Evolutionary conservation across 345 rosid genomes (phyloP).

Genomic region (Mercurialis annua): DNA sequence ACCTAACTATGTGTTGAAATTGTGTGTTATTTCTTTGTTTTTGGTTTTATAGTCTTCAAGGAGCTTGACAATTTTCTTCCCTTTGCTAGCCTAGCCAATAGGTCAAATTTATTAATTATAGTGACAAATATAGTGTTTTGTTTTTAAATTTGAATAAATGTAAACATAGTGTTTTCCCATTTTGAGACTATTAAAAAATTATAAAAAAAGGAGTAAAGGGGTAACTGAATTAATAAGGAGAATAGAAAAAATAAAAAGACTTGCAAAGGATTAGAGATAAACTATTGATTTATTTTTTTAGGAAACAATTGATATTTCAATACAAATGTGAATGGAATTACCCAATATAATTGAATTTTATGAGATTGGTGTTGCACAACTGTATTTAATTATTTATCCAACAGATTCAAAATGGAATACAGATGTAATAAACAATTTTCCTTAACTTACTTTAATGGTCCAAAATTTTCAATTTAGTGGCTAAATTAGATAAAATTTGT

Average conservation of each 20-base stretch:
- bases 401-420: too few species aligned
- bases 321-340: background rate
- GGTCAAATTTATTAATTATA: background rate
- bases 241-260: too few species aligned
- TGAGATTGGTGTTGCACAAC: background rate
- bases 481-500: too few species aligned
- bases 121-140: background rate
- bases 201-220: too few species aligned
- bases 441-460: background rate
- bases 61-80: background rate
- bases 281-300: background rate
- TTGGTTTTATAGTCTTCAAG: too few species aligned
- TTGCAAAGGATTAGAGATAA: background rate
- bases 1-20: slow-evolving; percentile 20
- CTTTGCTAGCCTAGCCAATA: background rate
- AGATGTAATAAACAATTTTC: background rate
- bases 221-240: too few species aligned
- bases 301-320: background rate
- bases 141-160: background rate
- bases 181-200: too few species aligned
- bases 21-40: too few species aligned
- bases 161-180: too few species aligned
- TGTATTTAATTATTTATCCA: background rate
- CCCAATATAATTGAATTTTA: too few species aligned
- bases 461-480: background rate